Base-by-base conservation (phyloP, 169 alveolate species). In the Plasmodium cynomolgi region DNA sequence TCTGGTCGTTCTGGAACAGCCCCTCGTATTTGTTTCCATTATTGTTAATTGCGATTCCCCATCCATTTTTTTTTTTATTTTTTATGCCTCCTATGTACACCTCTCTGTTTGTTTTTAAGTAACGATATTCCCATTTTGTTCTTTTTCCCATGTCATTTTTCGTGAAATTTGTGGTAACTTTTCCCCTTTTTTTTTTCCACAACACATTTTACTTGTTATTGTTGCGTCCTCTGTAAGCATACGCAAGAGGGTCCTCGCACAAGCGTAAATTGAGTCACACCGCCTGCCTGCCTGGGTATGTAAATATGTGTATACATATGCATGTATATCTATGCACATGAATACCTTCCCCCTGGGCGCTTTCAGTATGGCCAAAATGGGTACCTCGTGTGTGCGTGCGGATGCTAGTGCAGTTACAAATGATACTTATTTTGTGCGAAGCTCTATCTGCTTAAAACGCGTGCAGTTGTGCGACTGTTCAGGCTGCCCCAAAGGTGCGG, bases 1-100 rank as follows among this genome's bases (percentile, higher is more conserved):
- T 95, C 39, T 83, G 86, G 37, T 95, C 94, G 84, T 95, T 86
- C 77, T 86, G 77, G 94, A 95, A 95, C 50, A 85, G 47, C 2
- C 97, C 97, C 71, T 95, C 97, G 83, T 93, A 95, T 71, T 92
- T 95, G 82, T 95, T 95, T n/a, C 97, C 97, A 47, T 90, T 90
- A 50, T 90, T 90, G 88, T 95, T 95, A 26, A 95, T 81, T 33
- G 79, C 71, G 34, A 95, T 94, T 26, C 97, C 97, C 97, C 97
- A 95, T 34, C 97, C 97, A 72, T 95, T 86, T 83, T 93, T 92
- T 75, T 92, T 92, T 68, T 81, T 71, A 71, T 90, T 73, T 79
- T 90, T 26, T 80, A 90, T 58, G 39, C 56, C 37, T 37, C 94
- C 94, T 80, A 90, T 90, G 72, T 37, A 90, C 13, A 90, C 91